Conservation (phyloP, 148 eudicot species). For the Cornus kousa region DNA sequence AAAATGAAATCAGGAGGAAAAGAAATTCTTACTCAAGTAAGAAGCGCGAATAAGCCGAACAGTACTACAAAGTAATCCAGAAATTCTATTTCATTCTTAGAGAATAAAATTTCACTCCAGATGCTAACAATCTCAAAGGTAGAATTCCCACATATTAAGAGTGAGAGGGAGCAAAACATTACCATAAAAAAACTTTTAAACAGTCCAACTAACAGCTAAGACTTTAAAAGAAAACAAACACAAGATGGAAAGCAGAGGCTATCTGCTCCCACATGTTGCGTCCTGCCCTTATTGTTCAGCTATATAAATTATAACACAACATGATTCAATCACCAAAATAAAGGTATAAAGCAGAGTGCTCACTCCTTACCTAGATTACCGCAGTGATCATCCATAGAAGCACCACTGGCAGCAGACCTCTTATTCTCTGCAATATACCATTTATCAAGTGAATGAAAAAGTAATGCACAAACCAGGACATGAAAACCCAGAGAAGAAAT, state of each 20-base stretch:
- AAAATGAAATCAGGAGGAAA: too few species aligned
- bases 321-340: not conserved
- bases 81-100: too few species aligned
- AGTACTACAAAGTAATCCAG: too few species aligned
- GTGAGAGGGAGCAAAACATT: too few species aligned
- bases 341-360: constrained; percentile 1
- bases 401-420: constrained; percentile 39
- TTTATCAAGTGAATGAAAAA: not conserved
- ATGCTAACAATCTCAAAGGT: not conserved
- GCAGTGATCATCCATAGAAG: constrained; percentile 32
- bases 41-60: too few species aligned
- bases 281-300: not conserved
- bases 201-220: not conserved
- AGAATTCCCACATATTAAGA: not conserved
- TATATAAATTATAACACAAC: not conserved
- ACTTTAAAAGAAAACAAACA: not conserved
- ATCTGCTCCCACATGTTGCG: not conserved
- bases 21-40: too few species aligned
- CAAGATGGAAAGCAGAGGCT: not conserved
- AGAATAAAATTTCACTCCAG: too few species aligned
- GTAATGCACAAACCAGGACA: not conserved
- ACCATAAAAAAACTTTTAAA: not conserved
- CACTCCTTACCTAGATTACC: constrained; percentile 40
- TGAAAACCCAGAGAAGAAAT: not conserved
- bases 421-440: constrained; percentile 51